Conservation (phyloP, 2,329 filamentous ascomycete genomes). For the Diaporthe citriasiana region DNA sequence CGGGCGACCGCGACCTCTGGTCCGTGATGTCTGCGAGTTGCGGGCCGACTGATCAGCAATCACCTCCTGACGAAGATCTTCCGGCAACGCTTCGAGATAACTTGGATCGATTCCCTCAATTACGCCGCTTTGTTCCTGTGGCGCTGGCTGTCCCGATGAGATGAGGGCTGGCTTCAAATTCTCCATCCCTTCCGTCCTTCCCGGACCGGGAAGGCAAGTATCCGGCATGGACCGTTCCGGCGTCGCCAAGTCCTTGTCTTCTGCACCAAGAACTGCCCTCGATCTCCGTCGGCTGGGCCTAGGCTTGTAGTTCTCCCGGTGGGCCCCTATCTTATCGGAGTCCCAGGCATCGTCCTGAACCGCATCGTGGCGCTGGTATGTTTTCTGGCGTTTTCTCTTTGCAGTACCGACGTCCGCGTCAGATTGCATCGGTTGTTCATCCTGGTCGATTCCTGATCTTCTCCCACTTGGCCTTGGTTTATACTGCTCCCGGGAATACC, state of each 20-base stretch:
- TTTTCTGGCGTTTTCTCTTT: constrained; percentile 20
- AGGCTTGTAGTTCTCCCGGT: constrained; percentile 30
- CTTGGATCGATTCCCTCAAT: constrained; percentile 35
- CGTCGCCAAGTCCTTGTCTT: constrained; percentile 8
- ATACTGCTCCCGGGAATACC: constrained; percentile 25
- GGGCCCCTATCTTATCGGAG: constrained; percentile 31
- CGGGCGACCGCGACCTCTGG: constrained; percentile 40
- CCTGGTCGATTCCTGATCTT: constrained; percentile 37
- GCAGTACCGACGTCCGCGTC: neutral
- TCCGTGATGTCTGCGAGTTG: constrained; percentile 37
- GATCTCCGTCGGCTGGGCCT: constrained; percentile 38
- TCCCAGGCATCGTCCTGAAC: constrained; percentile 26
- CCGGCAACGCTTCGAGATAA: constrained; percentile 39
- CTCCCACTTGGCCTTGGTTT: constrained; percentile 43
- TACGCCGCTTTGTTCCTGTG: neutral
- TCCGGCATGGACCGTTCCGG: constrained; percentile 38
- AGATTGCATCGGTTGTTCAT: constrained; percentile 20
- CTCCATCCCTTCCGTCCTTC: neutral
- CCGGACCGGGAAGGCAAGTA: constrained; percentile 33
- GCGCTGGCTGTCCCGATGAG: constrained; percentile 25
- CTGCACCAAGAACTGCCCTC: constrained; percentile 7
- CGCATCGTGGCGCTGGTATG: neutral
- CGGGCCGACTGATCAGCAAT: constrained; percentile 34
- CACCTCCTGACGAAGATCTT: constrained; percentile 39
- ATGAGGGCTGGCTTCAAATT: constrained; percentile 17